A percentile compares a stretch with the other conserved stretches of the same genome.
These are phyloP conservation scores for Podospora fimiseda DNA, from an alignment of 495 filamentous ascomycete genomes.

Conservation along the genomic window DNA sequence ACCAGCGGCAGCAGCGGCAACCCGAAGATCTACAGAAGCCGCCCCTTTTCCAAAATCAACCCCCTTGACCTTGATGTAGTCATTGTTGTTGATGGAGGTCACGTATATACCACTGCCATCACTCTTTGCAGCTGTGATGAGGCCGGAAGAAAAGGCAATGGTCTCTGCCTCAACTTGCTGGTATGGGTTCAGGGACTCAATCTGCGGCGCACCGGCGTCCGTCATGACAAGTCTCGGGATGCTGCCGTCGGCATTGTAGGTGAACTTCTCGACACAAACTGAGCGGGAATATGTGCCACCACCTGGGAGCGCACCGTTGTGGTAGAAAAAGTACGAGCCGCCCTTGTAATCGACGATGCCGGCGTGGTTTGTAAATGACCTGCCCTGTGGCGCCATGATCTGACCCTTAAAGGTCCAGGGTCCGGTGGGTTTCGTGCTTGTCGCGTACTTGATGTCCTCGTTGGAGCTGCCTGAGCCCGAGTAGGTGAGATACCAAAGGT, in stretches of 20 bases:
- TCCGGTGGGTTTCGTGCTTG: conserved; percentile 20
- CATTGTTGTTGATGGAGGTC: conserved; percentile 9
- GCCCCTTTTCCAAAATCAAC: conserved; percentile 14
- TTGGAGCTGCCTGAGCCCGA: conserved; percentile 22
- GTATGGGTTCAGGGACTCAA: conserved; percentile 5
- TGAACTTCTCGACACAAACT: conserved; percentile 22
- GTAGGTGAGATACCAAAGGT: conserved; percentile 27
- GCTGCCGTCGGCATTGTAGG: conserved; percentile 23
- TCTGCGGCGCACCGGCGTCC: conserved; percentile 15
- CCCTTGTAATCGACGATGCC: conserved; percentile 26
- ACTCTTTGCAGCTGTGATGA: conserved; percentile 6
- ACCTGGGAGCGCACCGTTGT: conserved; percentile 27
- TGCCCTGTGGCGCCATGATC: conserved; percentile 23
- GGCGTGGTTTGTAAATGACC: conserved; percentile 26
- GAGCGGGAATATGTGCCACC: conserved; percentile 24
- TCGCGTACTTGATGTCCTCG: conserved; percentile 30
- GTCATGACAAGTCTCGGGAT: conserved; percentile 28
- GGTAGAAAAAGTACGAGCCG: conserved; percentile 29
- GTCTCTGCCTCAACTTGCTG: conserved; percentile 13
- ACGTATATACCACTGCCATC: conserved; percentile 14
- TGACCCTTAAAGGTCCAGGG: conserved; percentile 28
- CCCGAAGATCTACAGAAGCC: conserved; percentile 8
- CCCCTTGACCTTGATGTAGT: conserved; percentile 22
- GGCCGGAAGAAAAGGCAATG: conserved; percentile 14
- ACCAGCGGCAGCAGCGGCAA: conserved; percentile 6